Conservation (phyloP, 371 early-diverging fungal species). For the Mortierella sp. region DNA sequence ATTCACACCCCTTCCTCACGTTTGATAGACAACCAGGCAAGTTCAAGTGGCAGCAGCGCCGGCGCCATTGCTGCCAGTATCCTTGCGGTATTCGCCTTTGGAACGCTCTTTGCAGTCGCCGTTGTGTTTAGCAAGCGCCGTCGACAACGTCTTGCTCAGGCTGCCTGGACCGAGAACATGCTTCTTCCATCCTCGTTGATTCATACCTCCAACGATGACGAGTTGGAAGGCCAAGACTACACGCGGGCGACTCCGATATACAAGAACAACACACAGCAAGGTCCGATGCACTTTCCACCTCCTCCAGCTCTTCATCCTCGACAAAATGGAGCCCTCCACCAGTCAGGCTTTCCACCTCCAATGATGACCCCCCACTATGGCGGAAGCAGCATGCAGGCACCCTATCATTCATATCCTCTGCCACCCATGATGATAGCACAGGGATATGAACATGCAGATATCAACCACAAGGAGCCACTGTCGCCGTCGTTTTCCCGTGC, state of each 20-base stretch:
- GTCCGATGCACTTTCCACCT: conserved; percentile 23
- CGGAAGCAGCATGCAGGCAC: conserved; percentile 15
- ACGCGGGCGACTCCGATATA: conserved; percentile 27
- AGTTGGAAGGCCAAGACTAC: conserved; percentile 40
- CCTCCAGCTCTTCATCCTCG: conserved; percentile 41
- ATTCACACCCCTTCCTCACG: no score
- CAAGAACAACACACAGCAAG: conserved; percentile 12
- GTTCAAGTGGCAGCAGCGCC: conserved; percentile 11
- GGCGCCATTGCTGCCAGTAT: conserved; percentile 31
- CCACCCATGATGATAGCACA: conserved; percentile 11
- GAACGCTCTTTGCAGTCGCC: conserved; percentile 28
- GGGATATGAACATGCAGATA: background rate
- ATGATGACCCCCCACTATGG: conserved; percentile 21
- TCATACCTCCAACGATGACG: conserved; percentile 31
- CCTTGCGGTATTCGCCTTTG: conserved; percentile 26
- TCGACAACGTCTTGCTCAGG: conserved; percentile 28
- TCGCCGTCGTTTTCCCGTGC: conserved; percentile 22
- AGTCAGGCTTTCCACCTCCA: conserved; percentile 34
- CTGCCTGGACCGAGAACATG: conserved; percentile 48
- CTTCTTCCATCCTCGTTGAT: conserved; percentile 33
- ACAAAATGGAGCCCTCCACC: conserved; percentile 27
- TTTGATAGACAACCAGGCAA: background rate
- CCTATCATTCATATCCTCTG: conserved; percentile 24
- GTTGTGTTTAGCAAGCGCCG: conserved; percentile 33
- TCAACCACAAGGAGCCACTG: conserved; percentile 34